A percentile compares a stretch with the other conserved stretches of the same genome.
Conservation (phyloP, 371 early-diverging fungal species). For the Thermomucor indicae-seudaticae region DNA sequence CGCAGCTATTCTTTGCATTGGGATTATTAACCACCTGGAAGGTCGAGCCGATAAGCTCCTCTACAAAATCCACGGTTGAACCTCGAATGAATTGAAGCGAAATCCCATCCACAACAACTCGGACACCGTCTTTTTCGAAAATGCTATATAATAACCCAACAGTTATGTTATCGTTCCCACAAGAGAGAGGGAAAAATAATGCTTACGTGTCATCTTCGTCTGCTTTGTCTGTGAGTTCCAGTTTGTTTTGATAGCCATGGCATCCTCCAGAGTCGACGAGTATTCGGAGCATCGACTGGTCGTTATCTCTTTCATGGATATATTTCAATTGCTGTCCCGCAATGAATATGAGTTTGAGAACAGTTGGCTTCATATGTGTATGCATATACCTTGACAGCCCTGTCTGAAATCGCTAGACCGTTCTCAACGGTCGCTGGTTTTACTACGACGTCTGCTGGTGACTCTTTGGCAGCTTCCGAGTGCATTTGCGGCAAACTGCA, state of each 20-base stretch:
- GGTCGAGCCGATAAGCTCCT: conserved; percentile 91
- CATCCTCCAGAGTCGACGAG: conserved; percentile 94
- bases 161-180: background rate
- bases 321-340: conserved; percentile 57
- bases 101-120: conserved; percentile 76
- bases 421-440: conserved; percentile 24
- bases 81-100: conserved; percentile 86
- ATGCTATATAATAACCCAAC: conserved; percentile 38
- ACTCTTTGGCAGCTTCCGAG: too few species aligned
- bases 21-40: conserved; percentile 91
- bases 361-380: background rate
- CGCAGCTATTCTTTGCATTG: conserved; percentile 88
- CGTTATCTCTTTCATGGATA: conserved; percentile 58
- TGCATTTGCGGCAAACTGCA: too few species aligned
- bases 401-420: conserved; percentile 36
- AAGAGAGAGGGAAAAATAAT: background rate
- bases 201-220: conserved; percentile 76
- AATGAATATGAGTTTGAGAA: background rate
- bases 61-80: conserved; percentile 83
- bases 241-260: conserved; percentile 92
- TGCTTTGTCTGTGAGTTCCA: conserved; percentile 72
- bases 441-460: too few species aligned
- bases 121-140: conserved; percentile 81
- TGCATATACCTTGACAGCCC: conserved; percentile 34
- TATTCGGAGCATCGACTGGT: conserved; percentile 67